Conservation (phyloP, 257 asterid genomes). For the Perilla frutescens region DNA sequence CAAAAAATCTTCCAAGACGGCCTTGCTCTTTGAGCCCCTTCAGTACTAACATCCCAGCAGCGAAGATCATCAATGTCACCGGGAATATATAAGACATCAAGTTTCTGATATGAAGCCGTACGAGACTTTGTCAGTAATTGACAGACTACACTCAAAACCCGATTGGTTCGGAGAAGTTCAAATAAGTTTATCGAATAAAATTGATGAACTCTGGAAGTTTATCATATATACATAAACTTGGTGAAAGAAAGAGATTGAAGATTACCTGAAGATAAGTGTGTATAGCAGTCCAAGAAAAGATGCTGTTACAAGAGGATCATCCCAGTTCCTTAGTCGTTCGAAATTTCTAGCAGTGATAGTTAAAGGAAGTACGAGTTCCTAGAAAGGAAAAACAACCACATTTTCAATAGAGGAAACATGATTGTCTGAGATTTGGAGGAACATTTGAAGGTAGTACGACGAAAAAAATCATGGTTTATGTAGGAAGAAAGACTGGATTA, state of each 20-base stretch:
- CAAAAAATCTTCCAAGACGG: conserved; percentile 91
- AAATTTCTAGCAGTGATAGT: conserved; percentile 62
- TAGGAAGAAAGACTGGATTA: background rate
- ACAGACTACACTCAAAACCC: background rate
- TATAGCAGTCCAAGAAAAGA: conserved; percentile 74
- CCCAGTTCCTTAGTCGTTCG: conserved; percentile 86
- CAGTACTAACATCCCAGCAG: conserved; percentile 73
- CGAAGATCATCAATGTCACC: conserved; percentile 69
- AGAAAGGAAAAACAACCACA: conserved; percentile 31
- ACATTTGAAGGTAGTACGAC: background rate
- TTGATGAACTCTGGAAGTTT: too few species aligned
- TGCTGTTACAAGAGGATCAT: conserved; percentile 83
- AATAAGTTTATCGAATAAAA: conserved; percentile 4
- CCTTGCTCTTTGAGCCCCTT: conserved; percentile 99
- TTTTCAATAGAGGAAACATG: background rate
- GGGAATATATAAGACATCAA: conserved; percentile 79
- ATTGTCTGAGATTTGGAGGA: background rate
- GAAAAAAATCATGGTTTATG: background rate
- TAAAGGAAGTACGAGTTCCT: conserved; percentile 92
- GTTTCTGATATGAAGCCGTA: conserved; percentile 60
- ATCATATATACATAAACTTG: background rate
- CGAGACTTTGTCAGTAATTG: conserved; percentile 10
- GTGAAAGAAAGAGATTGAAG: conserved; percentile 5
- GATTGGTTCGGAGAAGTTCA: background rate
- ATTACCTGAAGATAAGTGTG: conserved; percentile 81